Conservation (phyloP, 225 moss, liverwort and hornwort genomes). For the Ulota crispa region DNA sequence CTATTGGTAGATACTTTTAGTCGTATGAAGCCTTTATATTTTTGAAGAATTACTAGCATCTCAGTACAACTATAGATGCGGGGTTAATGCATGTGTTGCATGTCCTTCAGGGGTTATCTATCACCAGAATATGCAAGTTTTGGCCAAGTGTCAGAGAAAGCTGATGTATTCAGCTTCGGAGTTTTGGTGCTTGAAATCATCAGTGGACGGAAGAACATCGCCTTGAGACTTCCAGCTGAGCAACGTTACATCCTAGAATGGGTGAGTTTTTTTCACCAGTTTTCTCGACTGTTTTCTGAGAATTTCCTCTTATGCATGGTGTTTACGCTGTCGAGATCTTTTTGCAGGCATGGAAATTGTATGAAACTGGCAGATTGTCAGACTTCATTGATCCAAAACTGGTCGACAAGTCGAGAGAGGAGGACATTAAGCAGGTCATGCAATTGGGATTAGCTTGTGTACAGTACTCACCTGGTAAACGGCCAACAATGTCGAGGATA, state of each 20-base stretch:
- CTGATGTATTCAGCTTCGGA: constrained; percentile 62
- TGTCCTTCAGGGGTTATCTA: constrained; percentile 43
- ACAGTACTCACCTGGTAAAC: constrained; percentile 33
- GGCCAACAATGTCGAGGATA: constrained; percentile 42
- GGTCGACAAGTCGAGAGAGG: constrained; percentile 31
- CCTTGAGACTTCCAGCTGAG: constrained; percentile 37
- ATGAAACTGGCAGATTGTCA: constrained; percentile 34
- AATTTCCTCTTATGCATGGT: background rate
- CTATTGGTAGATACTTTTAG: background rate
- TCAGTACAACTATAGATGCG: background rate
- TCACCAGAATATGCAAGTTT: constrained; percentile 55
- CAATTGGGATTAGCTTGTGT: constrained; percentile 51
- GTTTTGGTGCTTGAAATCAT: constrained; percentile 52
- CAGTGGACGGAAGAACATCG: constrained; percentile 49
- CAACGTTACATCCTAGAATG: constrained; percentile 52
- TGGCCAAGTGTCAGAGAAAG: constrained; percentile 54
- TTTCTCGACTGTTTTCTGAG: background rate
- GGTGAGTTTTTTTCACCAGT: constrained; percentile 28
- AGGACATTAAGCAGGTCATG: constrained; percentile 45
- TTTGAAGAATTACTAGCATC: background rate
- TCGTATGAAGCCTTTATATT: background rate
- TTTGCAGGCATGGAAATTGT: constrained; percentile 52
- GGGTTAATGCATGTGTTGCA: background rate
- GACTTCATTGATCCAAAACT: constrained; percentile 47
- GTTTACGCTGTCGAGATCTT: background rate